Evolutionary conservation across 78 protist species (phyloP).

Genomic region (Dictyostelium firmibasis): DNA sequence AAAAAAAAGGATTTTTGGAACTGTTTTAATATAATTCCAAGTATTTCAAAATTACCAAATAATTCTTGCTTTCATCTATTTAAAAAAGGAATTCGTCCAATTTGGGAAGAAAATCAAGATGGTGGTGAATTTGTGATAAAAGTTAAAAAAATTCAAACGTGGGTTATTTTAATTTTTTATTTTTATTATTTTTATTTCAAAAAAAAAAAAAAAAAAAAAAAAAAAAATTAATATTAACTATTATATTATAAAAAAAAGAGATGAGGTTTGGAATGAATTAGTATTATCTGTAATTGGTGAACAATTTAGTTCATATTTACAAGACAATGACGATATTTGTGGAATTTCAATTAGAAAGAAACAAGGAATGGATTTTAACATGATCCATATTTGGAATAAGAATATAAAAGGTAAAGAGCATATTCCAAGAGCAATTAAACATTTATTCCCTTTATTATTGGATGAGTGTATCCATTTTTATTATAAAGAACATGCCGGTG

Average conservation of each 20-base stretch:
- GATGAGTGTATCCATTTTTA: slow-evolving; percentile 38
- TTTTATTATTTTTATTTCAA: no score
- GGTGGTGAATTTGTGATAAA: slow-evolving; percentile 69
- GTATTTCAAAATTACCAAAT: slow-evolving; percentile 42
- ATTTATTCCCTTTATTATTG: slow-evolving; percentile 21
- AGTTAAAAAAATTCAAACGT: slow-evolving; percentile 59
- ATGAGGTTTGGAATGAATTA: slow-evolving; percentile 79
- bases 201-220: neutral
- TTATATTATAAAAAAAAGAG: neutral
- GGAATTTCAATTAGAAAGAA: slow-evolving; percentile 74
- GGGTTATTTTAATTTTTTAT: neutral
- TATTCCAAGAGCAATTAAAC: slow-evolving; percentile 43
- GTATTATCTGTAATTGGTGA: slow-evolving; percentile 68
- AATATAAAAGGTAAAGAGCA: neutral
- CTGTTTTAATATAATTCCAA: slow-evolving; percentile 35
- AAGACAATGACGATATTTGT: slow-evolving; percentile 73
- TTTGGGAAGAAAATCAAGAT: slow-evolving; percentile 69
- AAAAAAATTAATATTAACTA: neutral
- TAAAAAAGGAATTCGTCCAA: slow-evolving; percentile 59
- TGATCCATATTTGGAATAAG: slow-evolving; percentile 69
- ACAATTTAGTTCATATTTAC: slow-evolving; percentile 50
- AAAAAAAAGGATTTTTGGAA: slow-evolving; percentile 37
- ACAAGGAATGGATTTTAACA: slow-evolving; percentile 65
- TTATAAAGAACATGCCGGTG: slow-evolving; percentile 7
- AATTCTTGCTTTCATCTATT: slow-evolving; percentile 67